phyloP scores from a whole-genome alignment of 1,139 yeast genomes.

The Meyerozyma sp. region DNA sequence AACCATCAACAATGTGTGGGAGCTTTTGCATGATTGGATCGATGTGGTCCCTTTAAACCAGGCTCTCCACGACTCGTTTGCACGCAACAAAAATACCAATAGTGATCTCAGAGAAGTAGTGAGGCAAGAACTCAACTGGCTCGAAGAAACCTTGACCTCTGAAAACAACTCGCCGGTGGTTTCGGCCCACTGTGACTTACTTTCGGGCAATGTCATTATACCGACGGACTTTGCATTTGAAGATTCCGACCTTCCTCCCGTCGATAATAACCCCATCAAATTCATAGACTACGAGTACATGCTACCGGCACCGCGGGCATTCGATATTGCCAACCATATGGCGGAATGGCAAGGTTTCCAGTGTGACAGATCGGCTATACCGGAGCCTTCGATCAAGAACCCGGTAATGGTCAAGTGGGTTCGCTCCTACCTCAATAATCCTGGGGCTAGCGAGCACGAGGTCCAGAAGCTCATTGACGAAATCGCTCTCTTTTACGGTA shows the following conservation, averaged over 20 bases:
- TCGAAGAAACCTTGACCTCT: conserved; percentile 29
- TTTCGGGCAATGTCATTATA: conserved; percentile 67
- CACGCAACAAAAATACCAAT: conserved; percentile 14
- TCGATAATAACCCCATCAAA: conserved; percentile 43
- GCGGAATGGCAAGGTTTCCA: conserved; percentile 87
- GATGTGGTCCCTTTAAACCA: conserved; percentile 49
- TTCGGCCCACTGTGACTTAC: conserved; percentile 65
- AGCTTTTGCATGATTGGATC: conserved; percentile 58
- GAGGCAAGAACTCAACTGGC: conserved; percentile 51
- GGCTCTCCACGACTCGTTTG: conserved; percentile 34
- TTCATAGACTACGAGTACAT: conserved; percentile 82
- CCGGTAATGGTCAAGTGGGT: conserved; percentile 52
- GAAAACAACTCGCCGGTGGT: conserved; percentile 48
- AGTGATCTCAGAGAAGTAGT: conserved; percentile 36
- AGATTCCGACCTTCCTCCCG: conserved; percentile 17
- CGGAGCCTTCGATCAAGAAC: conserved; percentile 42
- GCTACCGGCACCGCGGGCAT: conserved; percentile 75
- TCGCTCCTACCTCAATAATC: conserved; percentile 38
- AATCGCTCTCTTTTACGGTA: conserved; percentile 59
- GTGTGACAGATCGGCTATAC: conserved; percentile 59
- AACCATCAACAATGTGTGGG: conserved; percentile 51
- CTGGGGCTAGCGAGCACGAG: conserved; percentile 18
- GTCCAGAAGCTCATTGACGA: conserved; percentile 44
- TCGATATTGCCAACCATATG: conserved; percentile 81
- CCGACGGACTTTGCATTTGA: conserved; percentile 33